A percentile compares a stretch with the other conserved stretches of the same genome.
These are phyloP conservation scores for Micromonas pusilla DNA, from an alignment of 139 green algal species.

Conservation along the genomic window DNA sequence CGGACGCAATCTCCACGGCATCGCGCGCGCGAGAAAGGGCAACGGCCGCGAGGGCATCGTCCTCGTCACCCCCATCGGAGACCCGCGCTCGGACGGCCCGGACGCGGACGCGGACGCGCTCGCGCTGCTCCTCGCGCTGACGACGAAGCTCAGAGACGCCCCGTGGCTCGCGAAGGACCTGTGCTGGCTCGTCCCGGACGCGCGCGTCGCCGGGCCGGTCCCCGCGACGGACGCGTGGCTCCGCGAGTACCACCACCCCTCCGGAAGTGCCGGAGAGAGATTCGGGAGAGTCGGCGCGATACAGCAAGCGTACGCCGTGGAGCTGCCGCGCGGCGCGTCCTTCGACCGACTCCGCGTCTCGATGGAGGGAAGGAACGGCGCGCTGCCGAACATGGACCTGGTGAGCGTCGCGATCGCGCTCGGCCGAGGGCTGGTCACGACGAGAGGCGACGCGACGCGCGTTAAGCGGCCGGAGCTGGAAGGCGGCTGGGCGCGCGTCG, in stretches of 20 bases:
- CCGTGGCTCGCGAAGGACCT: constrained; percentile 14
- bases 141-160: background rate
- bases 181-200: background rate
- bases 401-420: background rate
- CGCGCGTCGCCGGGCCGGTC: background rate
- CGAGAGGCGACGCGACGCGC: no score
- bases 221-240: background rate
- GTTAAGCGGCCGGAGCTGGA: no score
- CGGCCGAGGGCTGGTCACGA: no score
- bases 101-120: constrained; percentile 10
- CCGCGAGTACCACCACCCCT: background rate
- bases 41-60: constrained; percentile 6
- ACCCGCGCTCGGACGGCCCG: background rate
- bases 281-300: constrained; percentile 3
- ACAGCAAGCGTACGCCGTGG: constrained; percentile 7
- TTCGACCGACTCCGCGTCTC: background rate
- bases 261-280: background rate
- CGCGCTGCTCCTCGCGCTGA: background rate
- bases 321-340: background rate
- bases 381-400: constrained; percentile 11
- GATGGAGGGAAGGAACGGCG: constrained; percentile 8
- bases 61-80: constrained; percentile 1
- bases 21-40: background rate
- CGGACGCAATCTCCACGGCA: background rate
- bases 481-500: no score